Evolutionary conservation across 768 basidiomycete genomes (phyloP), one percentile per base, ranked within the genome.

Genomic region (Termitomyces sp.): DNA sequence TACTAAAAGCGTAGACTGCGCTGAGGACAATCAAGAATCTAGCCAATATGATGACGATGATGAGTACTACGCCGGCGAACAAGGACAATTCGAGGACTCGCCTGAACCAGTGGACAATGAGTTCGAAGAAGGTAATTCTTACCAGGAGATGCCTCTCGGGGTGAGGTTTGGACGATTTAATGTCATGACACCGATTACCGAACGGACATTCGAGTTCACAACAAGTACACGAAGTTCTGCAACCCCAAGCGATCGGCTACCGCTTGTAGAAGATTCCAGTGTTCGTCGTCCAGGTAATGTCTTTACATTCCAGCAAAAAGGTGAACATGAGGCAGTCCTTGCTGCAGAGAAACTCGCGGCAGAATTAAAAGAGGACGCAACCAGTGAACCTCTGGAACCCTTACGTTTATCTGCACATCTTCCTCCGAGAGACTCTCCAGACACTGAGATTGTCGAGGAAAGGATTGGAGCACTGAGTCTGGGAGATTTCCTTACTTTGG

Each of bases 181-280:
- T 67, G 87, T 95, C 57, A 95, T 99, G 94, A 98, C 96, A 9
- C 96, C 97, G 3, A 98, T 98, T 71, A 93, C 93, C 13, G 97
- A 99, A 72, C 81, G 95, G 44, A 98, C 97, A 11, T 83, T 84
- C 66, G 97, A 98, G 72, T 95, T 73, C 57, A 80, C 89, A 3
- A 79, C 78, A 34, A 88, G 85, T 64, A 88, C 84, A 16, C 77
- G 84, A 59, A 70, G 67, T 24, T 70, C 67, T 47, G 53, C 46
- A 16, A 82, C 81, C 2, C 80, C 81, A 18, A 78, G 76, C 60
- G 72, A 75, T 27, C 64, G 67, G 39, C 58, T 61, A 13, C 48
- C 27, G 2, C 45, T 54, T 24, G 55, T 62, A 54, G 48, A 62
- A 48, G 62, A 70, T 52, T 62, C 63, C 50, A 62, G 67, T 20